A percentile compares a stretch with the other conserved stretches of the same genome.
Conservation (phyloP, 495 filamentous ascomycete species). For the Ascodesmis nigricans region DNA sequence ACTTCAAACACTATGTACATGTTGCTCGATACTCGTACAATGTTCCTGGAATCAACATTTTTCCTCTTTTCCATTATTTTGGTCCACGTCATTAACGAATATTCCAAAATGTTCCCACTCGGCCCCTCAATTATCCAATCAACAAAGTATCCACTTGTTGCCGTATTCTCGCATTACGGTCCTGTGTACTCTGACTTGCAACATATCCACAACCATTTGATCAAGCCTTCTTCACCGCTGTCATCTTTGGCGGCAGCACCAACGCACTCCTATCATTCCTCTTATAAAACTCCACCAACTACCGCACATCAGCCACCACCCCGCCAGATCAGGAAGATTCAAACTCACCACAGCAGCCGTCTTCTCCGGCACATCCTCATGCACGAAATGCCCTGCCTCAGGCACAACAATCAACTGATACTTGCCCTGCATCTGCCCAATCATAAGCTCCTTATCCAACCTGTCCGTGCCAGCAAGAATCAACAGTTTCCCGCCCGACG, state of each 20-base stretch:
- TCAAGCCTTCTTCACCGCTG: neutral
- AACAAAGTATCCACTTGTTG: too few relatives aligned
- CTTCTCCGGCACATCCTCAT: conserved; percentile 81
- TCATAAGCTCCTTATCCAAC: conserved; percentile 83
- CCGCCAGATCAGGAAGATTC: neutral
- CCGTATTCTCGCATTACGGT: too few relatives aligned
- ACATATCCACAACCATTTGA: too few relatives aligned
- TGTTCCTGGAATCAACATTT: too few relatives aligned
- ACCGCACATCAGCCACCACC: conserved; percentile 12
- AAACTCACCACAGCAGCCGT: conserved; percentile 39
- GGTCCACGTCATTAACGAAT: too few relatives aligned
- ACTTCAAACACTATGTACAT: too few relatives aligned
- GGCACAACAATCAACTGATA: conserved; percentile 91
- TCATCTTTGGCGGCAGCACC: conserved; percentile 77
- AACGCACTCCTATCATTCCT: conserved; percentile 68
- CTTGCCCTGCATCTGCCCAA: conserved; percentile 69
- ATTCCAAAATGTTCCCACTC: too few relatives aligned
- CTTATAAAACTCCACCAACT: conserved; percentile 71
- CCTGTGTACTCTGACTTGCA: too few relatives aligned
- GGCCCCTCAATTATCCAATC: too few relatives aligned
- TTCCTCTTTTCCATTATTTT: too few relatives aligned
- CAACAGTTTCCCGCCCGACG: conserved; percentile 68
- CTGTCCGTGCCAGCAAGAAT: conserved; percentile 85
- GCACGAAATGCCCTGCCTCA: conserved; percentile 87
- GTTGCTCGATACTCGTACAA: too few relatives aligned